phyloP scores from a whole-genome alignment of 805 yeast genomes.

The Yamadazyma insecticola region DNA sequence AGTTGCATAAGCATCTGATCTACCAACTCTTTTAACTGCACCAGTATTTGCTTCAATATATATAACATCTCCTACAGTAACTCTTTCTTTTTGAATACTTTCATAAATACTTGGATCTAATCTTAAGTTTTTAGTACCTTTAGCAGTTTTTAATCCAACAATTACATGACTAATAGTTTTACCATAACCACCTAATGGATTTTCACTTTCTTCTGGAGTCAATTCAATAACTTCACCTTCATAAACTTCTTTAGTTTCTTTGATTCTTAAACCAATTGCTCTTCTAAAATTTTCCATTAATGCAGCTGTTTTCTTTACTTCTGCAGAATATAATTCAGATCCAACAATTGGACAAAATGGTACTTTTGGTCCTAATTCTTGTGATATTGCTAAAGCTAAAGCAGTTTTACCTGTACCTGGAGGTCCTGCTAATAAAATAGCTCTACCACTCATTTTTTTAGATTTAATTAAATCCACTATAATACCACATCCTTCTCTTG shows the following conservation, averaged over 20 bases:
- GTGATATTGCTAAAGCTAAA: conserved; percentile 90
- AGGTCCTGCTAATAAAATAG: conserved; percentile 92
- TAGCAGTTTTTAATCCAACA: conserved; percentile 88
- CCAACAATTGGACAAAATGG: conserved; percentile 98
- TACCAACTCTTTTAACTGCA: conserved; percentile 92
- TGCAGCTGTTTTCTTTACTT: conserved; percentile 93
- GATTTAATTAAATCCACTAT: conserved; percentile 90
- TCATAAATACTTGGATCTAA: conserved; percentile 92
- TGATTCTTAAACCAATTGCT: conserved; percentile 92
- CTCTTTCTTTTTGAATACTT: conserved; percentile 90
- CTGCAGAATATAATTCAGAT: conserved; percentile 90
- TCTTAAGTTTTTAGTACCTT: conserved; percentile 84
- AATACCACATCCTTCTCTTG: conserved; percentile 91
- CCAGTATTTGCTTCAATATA: conserved; percentile 98
- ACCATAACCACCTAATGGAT: conserved; percentile 97
- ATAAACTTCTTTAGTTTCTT: conserved; percentile 95
- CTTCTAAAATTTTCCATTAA: conserved; percentile 95
- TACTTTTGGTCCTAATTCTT: conserved; percentile 93
- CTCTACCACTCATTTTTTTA: conserved; percentile 91
- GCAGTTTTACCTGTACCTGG: conserved; percentile 99
- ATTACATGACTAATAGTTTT: conserved; percentile 92
- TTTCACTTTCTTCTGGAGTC: conserved; percentile 93
- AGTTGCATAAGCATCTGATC: conserved; percentile 98
- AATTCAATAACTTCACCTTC: conserved; percentile 98
- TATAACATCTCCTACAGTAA: conserved; percentile 92